Conservation (phyloP, 2,329 filamentous ascomycete species). For the Colletotrichum caudatum region DNA sequence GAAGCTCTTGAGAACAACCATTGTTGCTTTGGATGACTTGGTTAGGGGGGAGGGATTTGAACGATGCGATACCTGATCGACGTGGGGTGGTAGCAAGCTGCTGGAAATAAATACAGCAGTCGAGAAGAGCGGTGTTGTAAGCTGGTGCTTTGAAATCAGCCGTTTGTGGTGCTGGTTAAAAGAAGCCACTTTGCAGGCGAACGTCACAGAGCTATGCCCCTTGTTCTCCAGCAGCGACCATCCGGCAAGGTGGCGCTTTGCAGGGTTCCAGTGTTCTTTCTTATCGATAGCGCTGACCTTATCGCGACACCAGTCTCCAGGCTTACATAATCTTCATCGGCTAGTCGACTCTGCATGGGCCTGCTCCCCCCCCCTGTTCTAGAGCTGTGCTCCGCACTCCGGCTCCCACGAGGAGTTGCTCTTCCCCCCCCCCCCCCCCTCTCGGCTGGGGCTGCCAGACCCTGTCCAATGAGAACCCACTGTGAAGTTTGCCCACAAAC, state of each 20-base stretch:
- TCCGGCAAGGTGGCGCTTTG: neutral
- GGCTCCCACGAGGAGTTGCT: too few relatives aligned
- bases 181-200: constrained; percentile 54
- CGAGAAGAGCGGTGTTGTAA: constrained; percentile 7
- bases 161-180: constrained; percentile 43
- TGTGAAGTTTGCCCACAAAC: constrained; percentile 31
- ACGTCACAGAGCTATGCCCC: constrained; percentile 37
- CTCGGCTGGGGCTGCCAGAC: constrained; percentile 39
- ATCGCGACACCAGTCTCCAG: neutral
- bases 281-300: constrained; percentile 4
- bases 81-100: constrained; percentile 27
- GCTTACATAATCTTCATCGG: neutral
- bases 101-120: constrained; percentile 14
- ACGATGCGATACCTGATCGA: constrained; percentile 21
- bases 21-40: constrained; percentile 48
- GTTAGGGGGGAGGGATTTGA: neutral
- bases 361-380: neutral
- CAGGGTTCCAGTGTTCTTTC: neutral
- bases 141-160: constrained; percentile 52
- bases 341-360: neutral
- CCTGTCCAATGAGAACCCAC: constrained; percentile 20
- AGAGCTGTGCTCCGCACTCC: too few relatives aligned
- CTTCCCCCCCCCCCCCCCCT: neutral
- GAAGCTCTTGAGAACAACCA: constrained; percentile 72
- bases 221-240: constrained; percentile 9